A percentile compares a stretch with the other conserved stretches of the same genome.
Conservation (phyloP, 2,329 filamentous ascomycete species). For the Fusarium pseudocircinatum region DNA sequence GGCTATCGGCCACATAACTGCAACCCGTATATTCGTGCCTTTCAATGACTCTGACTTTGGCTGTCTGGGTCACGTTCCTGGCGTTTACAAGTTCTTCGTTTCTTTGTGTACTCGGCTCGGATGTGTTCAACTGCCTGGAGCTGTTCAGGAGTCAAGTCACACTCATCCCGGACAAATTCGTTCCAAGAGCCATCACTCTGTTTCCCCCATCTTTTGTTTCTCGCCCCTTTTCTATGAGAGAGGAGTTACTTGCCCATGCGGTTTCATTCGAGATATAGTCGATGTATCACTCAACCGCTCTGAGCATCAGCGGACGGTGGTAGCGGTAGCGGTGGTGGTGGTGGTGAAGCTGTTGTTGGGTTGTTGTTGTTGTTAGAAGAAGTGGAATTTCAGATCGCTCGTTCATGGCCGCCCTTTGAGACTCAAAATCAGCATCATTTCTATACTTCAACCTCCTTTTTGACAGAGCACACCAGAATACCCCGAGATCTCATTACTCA, state of each 20-base stretch:
- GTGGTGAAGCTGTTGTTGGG: neutral
- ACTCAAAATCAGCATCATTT: neutral
- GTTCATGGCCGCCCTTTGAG: no score
- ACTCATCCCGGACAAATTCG: neutral
- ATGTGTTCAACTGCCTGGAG: neutral
- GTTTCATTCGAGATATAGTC: neutral
- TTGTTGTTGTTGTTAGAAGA: no score
- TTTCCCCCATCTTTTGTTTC: neutral
- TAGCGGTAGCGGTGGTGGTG: no score
- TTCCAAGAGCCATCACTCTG: neutral
- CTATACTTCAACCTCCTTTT: neutral
- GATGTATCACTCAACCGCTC: neutral
- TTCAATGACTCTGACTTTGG: neutral
- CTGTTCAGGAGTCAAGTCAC: neutral
- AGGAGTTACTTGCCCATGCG: no score
- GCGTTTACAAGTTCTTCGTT: neutral
- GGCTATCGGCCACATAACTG: neutral
- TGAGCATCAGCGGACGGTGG: accelerated
- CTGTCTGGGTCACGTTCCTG: accelerated
- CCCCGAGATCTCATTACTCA: no score
- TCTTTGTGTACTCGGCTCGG: neutral
- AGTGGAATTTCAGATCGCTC: accelerated
- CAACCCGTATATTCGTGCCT: accelerated
- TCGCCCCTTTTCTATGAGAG: neutral
- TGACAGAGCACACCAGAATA: neutral